These are phyloP conservation scores for Triticum turgidum DNA, from an alignment of 176 grass and related monocot genomes.

Conservation along the genomic window DNA sequence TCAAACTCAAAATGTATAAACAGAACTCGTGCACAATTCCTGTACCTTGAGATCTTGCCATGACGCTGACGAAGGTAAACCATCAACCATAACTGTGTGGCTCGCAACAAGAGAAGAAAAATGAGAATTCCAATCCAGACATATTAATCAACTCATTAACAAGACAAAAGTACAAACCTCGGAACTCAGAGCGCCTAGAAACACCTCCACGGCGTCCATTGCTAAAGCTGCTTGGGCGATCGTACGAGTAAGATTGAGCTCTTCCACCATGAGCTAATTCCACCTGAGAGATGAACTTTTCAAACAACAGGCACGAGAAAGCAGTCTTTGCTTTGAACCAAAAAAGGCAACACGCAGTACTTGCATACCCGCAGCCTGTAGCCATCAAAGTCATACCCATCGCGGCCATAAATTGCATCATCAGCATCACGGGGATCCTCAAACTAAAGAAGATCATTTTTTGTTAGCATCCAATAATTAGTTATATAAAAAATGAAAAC, in stretches of 20 bases:
- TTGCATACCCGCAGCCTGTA: constrained; percentile 68
- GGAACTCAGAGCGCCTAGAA: constrained; percentile 76
- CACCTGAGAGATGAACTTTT: constrained; percentile 54
- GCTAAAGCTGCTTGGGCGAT: constrained; percentile 73
- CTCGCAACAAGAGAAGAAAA: constrained; percentile 20
- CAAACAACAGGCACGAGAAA: neutral
- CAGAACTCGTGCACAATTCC: neutral
- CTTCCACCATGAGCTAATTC: constrained; percentile 94
- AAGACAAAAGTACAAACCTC: constrained; percentile 46
- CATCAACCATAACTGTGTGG: constrained; percentile 71
- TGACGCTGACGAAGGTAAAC: constrained; percentile 88
- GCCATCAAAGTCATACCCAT: constrained; percentile 93
- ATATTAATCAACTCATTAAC: neutral
- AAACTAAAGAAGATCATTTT: constrained; percentile 52
- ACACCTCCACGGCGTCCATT: constrained; percentile 57
- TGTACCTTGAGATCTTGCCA: constrained; percentile 98
- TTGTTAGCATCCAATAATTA: constrained; percentile 11
- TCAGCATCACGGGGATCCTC: constrained; percentile 87
- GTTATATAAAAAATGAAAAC: neutral
- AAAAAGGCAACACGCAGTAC: neutral
- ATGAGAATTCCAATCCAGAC: neutral
- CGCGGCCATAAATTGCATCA: constrained; percentile 85
- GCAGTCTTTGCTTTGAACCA: neutral
- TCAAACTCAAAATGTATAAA: neutral
- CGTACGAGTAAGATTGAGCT: constrained; percentile 71